Base-by-base conservation (phyloP, 495 filamentous ascomycete genomes). In the Monascus purpureus region DNA sequence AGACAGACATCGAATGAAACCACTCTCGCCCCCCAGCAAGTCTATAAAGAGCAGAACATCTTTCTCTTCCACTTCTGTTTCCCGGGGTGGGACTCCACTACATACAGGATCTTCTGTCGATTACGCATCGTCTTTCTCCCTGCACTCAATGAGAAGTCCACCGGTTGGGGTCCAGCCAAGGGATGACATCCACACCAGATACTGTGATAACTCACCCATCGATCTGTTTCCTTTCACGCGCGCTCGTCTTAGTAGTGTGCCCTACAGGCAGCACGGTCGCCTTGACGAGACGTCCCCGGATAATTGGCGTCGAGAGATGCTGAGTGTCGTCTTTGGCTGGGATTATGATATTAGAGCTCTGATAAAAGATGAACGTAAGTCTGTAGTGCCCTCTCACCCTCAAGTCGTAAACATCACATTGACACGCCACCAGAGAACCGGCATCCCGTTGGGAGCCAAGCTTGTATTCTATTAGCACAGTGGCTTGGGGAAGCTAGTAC, bases 241-340 rank as follows among this genome's bases (percentile, higher is more conserved):
- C 48, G 57, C 77, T 28, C 72, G 84, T 15, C 61, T 95, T 2
- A 79, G 70, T 32, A 85, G 90, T 32, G 75, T 93, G 22, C 75
- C 79, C 1, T 92, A 83, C 50, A 74, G 76, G 45, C 65, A 75
- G 25, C 68, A 77, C 1, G 63, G 70, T 13, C 63, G 67, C 11
- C 45, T 72, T 17, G 77, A 82, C 37, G 68, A 79, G 36, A 46
- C 59, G 4, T 88, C 80, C 2, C 75, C 87, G 16, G 80, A 95
- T 49, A 79, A 90, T 42, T 69, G 94, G 24, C 77, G 88, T 29
- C 73, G 69, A 23, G 82, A 93, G 56, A 96, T 96, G 92, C 63
- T 97, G 13, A 83, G 72, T 48, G 78, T 83, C 17, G 84, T 97
- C 1, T 97, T 97, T 60, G 92, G 90, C 7, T 96, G 88, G 85